Base-by-base conservation (phyloP, 352 stramenopile genomes). In the Globisporangium perplexum region DNA sequence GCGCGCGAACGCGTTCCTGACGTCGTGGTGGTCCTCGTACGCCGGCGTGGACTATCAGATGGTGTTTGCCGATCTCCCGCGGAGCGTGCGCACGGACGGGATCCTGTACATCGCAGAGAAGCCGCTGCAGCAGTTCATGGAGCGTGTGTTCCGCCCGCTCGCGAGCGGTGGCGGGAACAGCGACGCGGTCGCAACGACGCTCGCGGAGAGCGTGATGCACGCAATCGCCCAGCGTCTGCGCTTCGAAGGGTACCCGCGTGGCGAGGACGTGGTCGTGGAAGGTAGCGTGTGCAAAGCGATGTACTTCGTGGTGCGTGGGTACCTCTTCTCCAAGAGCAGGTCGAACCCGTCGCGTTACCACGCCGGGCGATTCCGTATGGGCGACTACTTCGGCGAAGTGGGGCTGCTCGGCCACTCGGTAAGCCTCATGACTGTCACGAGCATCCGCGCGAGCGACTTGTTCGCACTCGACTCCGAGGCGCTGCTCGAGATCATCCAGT, bases 261-360 rank as follows among this genome's bases (percentile, higher is more conserved):
- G 65, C 22, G 72, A 86, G 50, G 67, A 68, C 53, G 57, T 85
- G 0, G 67, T 85, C 14, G 74, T 86, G 22, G 77, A 86, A 62
- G 77, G 77, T 5, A 79, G 58, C 18, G 66, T 88, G 18, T 81
- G 71, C 51, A 72, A 65, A 5, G 70, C 74, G 15, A 83, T 90
- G 64, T 85, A 87, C 50, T 90, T 90, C 41, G 72, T 88, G 28
- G 78, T 86, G 15, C 65, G 66, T 2, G 76, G 78, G 4, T 77
- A 85, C 17, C 44, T 88, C 17, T 62, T 78, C 47, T 71, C 71
- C 11, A 75, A 77, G 46, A 83, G 67, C 50, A 22, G 66, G 36
- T 80, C 74, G 15, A 81, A 83, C 45, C 47, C 75, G 18, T 43
- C 38, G 8, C 57, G 79, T n/a, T 83, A 86, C 39, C 66, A 78